phyloP scores from a whole-genome alignment of 495 filamentous ascomycete genomes.

The Penicillium manginii region DNA sequence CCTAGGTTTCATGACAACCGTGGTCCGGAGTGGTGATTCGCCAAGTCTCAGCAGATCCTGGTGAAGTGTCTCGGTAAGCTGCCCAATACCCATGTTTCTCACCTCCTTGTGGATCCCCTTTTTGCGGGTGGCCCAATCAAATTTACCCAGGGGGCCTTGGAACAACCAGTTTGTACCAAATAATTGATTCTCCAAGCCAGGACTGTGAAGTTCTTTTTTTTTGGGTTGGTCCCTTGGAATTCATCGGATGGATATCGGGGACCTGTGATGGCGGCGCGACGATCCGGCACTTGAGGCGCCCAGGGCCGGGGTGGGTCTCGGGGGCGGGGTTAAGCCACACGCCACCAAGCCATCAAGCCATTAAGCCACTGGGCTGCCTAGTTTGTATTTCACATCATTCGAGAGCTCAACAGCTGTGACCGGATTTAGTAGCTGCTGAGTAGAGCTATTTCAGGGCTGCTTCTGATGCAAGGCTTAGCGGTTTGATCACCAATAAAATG shows the following conservation, averaged over 20 bases:
- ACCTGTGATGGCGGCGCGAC: not conserved
- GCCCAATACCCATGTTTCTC: slow-evolving; percentile 9
- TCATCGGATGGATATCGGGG: too few species aligned
- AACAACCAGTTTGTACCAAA: not conserved
- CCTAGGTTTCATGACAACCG: slow-evolving; percentile 9
- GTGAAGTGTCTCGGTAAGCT: slow-evolving; percentile 17
- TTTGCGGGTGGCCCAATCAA: not conserved
- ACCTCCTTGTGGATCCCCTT: slow-evolving; percentile 8
- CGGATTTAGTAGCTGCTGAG: not conserved
- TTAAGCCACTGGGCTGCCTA: slow-evolving; percentile 2
- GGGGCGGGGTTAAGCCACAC: not conserved
- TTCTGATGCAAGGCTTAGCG: not conserved
- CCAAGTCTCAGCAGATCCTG: slow-evolving; percentile 23
- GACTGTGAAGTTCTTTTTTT: not conserved
- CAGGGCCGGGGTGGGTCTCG: not conserved
- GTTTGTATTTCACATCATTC: not conserved
- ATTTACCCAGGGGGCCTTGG: not conserved
- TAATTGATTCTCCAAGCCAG: slow-evolving; percentile 13
- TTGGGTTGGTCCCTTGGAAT: not conserved
- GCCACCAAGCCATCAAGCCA: not conserved
- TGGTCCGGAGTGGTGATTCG: slow-evolving; percentile 19
- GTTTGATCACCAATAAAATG: not conserved
- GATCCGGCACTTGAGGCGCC: not conserved
- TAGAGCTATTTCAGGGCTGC: not conserved
- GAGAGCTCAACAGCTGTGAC: not conserved